These are phyloP conservation scores for Arthroderma sp. DNA, from an alignment of 2,329 filamentous ascomycete genomes.

Conservation along the genomic window DNA sequence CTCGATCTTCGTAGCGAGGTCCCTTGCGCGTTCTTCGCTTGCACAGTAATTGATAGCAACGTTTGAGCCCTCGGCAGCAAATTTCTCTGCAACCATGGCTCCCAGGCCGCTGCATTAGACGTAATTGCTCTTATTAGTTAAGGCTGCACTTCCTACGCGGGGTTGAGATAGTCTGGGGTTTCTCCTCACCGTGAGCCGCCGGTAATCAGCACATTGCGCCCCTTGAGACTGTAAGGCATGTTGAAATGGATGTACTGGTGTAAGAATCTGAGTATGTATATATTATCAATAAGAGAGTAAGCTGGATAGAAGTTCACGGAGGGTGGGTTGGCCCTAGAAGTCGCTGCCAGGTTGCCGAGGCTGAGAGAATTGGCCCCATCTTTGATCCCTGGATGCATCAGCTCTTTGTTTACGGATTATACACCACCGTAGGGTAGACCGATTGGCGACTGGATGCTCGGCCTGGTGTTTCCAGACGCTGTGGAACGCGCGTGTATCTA, in stretches of 20 bases:
- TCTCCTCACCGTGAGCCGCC: constrained; percentile 49
- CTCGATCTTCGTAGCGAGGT: constrained; percentile 46
- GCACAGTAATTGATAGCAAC: constrained; percentile 63
- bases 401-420: too few species aligned
- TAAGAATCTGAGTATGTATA: neutral
- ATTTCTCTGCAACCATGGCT: constrained; percentile 53
- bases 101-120: constrained; percentile 52
- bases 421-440: too few species aligned
- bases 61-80: constrained; percentile 56
- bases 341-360: too few species aligned
- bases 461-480: too few species aligned
- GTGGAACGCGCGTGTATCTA: too few species aligned
- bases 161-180: neutral
- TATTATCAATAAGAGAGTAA: too few species aligned
- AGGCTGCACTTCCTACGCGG: neutral
- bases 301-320: too few species aligned
- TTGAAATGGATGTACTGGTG: constrained; percentile 7
- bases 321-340: too few species aligned
- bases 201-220: constrained; percentile 52
- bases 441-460: too few species aligned
- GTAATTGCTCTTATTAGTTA: constrained; percentile 4
- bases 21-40: constrained; percentile 47
- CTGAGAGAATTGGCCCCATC: too few species aligned
- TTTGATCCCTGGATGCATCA: too few species aligned
- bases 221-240: constrained; percentile 53